Evolutionary conservation across 2,329 filamentous ascomycete genomes (phyloP), one percentile per base, ranked within the genome.

Genomic region (Claviceps africana): DNA sequence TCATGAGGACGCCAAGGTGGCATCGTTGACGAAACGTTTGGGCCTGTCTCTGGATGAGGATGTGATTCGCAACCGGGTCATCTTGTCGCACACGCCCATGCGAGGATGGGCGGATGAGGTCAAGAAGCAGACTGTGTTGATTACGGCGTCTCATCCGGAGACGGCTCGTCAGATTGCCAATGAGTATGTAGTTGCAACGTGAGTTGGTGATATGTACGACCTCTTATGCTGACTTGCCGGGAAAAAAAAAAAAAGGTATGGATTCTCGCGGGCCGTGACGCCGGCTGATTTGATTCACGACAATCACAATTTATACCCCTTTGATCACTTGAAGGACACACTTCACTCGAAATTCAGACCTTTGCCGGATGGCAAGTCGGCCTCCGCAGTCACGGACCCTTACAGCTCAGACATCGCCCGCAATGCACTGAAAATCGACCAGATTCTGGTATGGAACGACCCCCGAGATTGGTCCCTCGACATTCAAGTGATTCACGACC

Each of bases 381-480:
- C 67, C 0, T 57, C 61, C 3, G 58, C 60, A 9, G 56, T 66
- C 11, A 55, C 53, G 8, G 65, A 69, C 10, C 60, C 66, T 6
- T 65, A 67, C 53, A 63, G 65, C 42, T 60, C 55, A 8, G 55
- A 58, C 62, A 72, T 67, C 56, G 69, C 55, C 50, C 62, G 51
- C 0, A 62, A 70, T 10, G 67, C 73, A 10, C 75, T 91, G 47
- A 89, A 88, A 60, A 85, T 98, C 59, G 88, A 95, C 62, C 89
- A 90, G 30, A 81, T 97, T 30, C 85, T 97, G 61, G 85, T 96
- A 7, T 96, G 91, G 76, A 95, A 95, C 65, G 93, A 97, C 67
- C 90, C 93, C 3, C 81, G 93, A 52, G 93, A 98, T 71, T 98
- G 93, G 93, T 89, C 86, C 1, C 76, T 96, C 10, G 91, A 97